These are phyloP conservation scores for Penicillium chermesinum DNA, from an alignment of 495 filamentous ascomycete species.

Conservation along the genomic window DNA sequence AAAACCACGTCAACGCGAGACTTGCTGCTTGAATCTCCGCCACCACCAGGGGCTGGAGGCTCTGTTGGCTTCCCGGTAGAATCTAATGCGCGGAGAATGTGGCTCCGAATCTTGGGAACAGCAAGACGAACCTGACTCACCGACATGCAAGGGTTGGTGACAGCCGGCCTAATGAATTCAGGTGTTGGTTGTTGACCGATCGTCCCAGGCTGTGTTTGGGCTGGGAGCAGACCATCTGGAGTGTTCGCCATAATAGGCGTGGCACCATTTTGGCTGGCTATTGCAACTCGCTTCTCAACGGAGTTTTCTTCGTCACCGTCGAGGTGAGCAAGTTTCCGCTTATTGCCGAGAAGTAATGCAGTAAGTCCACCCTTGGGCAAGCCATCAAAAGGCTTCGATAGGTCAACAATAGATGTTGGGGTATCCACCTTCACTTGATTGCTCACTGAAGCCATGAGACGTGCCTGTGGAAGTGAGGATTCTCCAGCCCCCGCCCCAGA, in stretches of 20 bases:
- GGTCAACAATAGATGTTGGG: conserved; percentile 80
- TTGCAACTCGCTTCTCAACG: conserved; percentile 55
- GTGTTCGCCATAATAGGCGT: conserved; percentile 71
- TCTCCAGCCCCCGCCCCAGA: conserved; percentile 77
- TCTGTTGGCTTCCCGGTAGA: conserved; percentile 42
- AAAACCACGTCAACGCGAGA: conserved; percentile 60
- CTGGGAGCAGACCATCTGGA: conserved; percentile 68
- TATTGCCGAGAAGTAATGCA: conserved; percentile 84
- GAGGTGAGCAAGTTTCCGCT: conserved; percentile 68
- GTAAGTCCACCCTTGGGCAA: conserved; percentile 85
- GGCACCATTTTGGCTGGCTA: conserved; percentile 57
- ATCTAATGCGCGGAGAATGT: conserved; percentile 59
- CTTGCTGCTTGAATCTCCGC: conserved; percentile 52
- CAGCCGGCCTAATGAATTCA: conserved; percentile 81
- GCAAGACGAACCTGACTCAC: conserved; percentile 84
- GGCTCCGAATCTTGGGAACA: conserved; percentile 78
- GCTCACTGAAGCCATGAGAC: conserved; percentile 66
- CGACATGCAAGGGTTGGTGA: conserved; percentile 70
- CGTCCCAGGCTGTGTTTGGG: conserved; percentile 49
- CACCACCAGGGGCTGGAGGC: conserved; percentile 38
- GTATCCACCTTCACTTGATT: conserved; percentile 59
- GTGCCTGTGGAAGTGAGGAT: conserved; percentile 80
- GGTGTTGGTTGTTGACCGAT: conserved; percentile 66
- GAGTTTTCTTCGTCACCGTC: conserved; percentile 66
- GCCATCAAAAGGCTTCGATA: conserved; percentile 92